Evolutionary conservation across 345 rosid species (phyloP), one percentile per base, ranked within the genome.

Genomic region (Carallia brachiata): DNA sequence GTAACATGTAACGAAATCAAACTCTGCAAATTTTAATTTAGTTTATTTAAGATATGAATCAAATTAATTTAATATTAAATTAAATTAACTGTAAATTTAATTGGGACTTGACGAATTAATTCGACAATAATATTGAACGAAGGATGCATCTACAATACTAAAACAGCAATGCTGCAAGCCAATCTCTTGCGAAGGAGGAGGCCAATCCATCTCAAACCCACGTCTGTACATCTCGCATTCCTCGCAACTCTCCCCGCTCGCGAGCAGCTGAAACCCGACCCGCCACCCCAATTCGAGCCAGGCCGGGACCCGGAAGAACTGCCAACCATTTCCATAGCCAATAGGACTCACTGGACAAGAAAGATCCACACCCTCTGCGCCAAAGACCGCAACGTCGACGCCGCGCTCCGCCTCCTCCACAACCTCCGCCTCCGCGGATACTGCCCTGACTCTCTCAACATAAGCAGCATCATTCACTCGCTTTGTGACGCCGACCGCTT

Each of bases 401-500:
- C 76, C 63, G 92, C 90, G 31, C 83, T 85, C 17, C 83, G 79
- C 32, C 72, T 84, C 40, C 84, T 87, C 47, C 80, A 83, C 62
- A 62, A 61, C 16, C 83, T 86, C 23, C 83, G 80, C 66, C 87
- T 82, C 77, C 86, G 74, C 44, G 88, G 89, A 3, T 86, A 80
- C 81, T 78, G 32, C 52, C 90, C 84, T 0, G 83, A 84, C 37
- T 77, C 91, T 40, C 90, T 85, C 72, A 89, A 89, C 61, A 79
- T 89, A 32, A 84, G 78, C 86, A 82, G 85, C 81, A 82, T 86
- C n/a, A 76, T 90, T 19, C 96, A 93, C 72, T 83, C 87, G 12
- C 97, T 93, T 17, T 90, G 89, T 61, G 82, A 82, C 69, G 78
- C 87, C 62, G 61, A 57, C 27, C 87, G 90, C 61, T 90, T 86